These are phyloP conservation scores for Mycothermus thermophilus DNA, from an alignment of 495 filamentous ascomycete species.

Conservation along the genomic window DNA sequence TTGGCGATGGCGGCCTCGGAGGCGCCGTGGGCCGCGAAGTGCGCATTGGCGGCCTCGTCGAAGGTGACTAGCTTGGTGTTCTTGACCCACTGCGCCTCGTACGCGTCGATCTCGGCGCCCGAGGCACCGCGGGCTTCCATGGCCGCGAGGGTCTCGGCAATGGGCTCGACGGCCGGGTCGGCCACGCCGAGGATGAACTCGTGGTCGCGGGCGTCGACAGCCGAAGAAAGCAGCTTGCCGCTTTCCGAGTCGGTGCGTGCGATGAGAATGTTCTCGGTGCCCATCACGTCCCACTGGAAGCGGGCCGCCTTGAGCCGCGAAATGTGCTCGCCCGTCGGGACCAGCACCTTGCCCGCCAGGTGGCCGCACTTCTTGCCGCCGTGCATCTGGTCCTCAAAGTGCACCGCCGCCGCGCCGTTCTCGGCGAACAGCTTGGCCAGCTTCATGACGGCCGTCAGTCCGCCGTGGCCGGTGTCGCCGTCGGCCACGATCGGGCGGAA, in stretches of 20 bases:
- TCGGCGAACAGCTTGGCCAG: constrained; percentile 98
- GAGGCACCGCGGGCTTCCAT: constrained; percentile 74
- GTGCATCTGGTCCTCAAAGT: constrained; percentile 95
- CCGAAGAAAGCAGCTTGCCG: constrained; percentile 75
- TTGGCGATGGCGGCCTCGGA: constrained; percentile 44
- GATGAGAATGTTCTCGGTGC: constrained; percentile 82
- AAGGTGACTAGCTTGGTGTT: constrained; percentile 76
- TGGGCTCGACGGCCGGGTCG: constrained; percentile 51
- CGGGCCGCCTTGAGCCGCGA: constrained; percentile 82
- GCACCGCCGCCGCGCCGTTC: constrained; percentile 89
- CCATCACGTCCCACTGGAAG: constrained; percentile 98
- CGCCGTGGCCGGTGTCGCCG: constrained; percentile 89
- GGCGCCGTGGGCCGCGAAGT: constrained; percentile 51
- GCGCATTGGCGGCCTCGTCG: constrained; percentile 72
- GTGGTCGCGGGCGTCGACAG: constrained; percentile 86
- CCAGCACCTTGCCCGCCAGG: constrained; percentile 89
- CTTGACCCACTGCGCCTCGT: constrained; percentile 83
- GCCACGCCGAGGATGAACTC: constrained; percentile 87
- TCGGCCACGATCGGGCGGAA: constrained; percentile 93
- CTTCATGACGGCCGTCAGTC: constrained; percentile 84
- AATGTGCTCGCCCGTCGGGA: constrained; percentile 90
- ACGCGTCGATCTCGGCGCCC: constrained; percentile 67
- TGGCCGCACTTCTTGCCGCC: constrained; percentile 98
- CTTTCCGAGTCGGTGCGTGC: constrained; percentile 92
- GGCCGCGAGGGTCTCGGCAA: constrained; percentile 77